These are phyloP conservation scores for Globisporangium barbulae DNA, from an alignment of 352 stramenopile species.

Conservation along the genomic window DNA sequence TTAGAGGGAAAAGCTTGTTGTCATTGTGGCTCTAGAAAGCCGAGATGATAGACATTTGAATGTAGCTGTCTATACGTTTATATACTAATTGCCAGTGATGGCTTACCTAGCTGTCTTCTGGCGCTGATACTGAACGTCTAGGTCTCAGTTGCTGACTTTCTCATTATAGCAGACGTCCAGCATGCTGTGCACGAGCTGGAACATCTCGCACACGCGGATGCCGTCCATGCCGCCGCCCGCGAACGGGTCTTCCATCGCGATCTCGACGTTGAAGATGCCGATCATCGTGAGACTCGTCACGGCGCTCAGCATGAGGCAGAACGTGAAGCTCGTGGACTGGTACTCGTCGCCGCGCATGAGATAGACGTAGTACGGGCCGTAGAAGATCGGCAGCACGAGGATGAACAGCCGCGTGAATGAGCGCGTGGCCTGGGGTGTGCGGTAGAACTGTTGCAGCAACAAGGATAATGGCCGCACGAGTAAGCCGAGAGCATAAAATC, in stretches of 20 bases:
- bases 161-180: slow-evolving; percentile 45
- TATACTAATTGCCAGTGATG: background rate
- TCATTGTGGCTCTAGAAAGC: background rate
- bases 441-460: slow-evolving; percentile 54
- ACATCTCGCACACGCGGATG: slow-evolving; percentile 56
- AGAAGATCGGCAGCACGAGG: slow-evolving; percentile 80
- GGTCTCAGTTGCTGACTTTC: background rate
- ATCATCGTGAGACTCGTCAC: slow-evolving; percentile 84
- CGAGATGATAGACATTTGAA: background rate
- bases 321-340: slow-evolving; percentile 67
- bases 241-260: slow-evolving; percentile 83
- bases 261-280: slow-evolving; percentile 86
- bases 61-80: background rate
- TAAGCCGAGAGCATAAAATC: background rate
- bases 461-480: background rate
- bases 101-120: background rate
- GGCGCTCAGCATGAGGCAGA: slow-evolving; percentile 69
- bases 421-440: slow-evolving; percentile 80
- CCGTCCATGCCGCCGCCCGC: slow-evolving; percentile 60
- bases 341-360: slow-evolving; percentile 51
- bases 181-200: slow-evolving; percentile 49
- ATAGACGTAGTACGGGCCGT: slow-evolving; percentile 86
- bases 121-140: background rate
- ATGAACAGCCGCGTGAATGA: slow-evolving; percentile 86
- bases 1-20: slow-evolving; percentile 22